A percentile compares a stretch with the other conserved stretches of the same genome.
These are phyloP conservation scores for Exophiala sp. DNA, from an alignment of 2,329 filamentous ascomycete genomes.

Conservation along the genomic window DNA sequence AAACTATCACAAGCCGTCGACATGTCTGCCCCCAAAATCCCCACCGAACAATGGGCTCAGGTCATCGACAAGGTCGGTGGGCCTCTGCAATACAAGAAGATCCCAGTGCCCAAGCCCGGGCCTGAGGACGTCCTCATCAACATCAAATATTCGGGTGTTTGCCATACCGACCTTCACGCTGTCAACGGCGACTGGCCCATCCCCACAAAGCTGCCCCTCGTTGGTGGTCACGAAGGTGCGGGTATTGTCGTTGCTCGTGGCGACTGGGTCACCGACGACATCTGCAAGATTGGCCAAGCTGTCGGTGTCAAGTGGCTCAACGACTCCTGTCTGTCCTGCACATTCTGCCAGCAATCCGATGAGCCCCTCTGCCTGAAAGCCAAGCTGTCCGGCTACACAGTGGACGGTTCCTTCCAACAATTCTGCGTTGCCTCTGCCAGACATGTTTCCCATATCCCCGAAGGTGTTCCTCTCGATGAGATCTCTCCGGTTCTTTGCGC, in stretches of 20 bases:
- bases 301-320: slow-evolving; percentile 93
- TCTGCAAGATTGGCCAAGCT: slow-evolving; percentile 65
- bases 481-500: slow-evolving; percentile 77
- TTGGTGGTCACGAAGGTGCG: slow-evolving; percentile 67
- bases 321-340: slow-evolving; percentile 74
- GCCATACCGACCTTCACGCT: slow-evolving; percentile 79
- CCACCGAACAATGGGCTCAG: slow-evolving; percentile 83
- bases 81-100: slow-evolving; percentile 52
- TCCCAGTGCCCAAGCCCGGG: slow-evolving; percentile 72
- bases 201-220: slow-evolving; percentile 71
- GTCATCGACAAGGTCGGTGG: slow-evolving; percentile 77
- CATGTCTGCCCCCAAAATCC: slow-evolving; percentile 50
- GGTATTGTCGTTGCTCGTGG: slow-evolving; percentile 77
- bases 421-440: slow-evolving; percentile 82
- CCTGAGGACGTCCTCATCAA: slow-evolving; percentile 89
- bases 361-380: slow-evolving; percentile 76
- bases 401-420: slow-evolving; percentile 87
- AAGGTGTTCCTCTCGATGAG: slow-evolving; percentile 67
- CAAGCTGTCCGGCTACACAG: slow-evolving; percentile 79
- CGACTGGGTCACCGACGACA: slow-evolving; percentile 66
- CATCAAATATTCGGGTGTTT: slow-evolving; percentile 84
- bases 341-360: slow-evolving; percentile 73
- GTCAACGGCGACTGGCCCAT: slow-evolving; percentile 88
- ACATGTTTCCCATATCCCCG: slow-evolving; percentile 75
- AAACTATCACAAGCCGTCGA: not conserved